Conservation (phyloP, 768 basidiomycete genomes). For the Boletus vinaceobasis region DNA sequence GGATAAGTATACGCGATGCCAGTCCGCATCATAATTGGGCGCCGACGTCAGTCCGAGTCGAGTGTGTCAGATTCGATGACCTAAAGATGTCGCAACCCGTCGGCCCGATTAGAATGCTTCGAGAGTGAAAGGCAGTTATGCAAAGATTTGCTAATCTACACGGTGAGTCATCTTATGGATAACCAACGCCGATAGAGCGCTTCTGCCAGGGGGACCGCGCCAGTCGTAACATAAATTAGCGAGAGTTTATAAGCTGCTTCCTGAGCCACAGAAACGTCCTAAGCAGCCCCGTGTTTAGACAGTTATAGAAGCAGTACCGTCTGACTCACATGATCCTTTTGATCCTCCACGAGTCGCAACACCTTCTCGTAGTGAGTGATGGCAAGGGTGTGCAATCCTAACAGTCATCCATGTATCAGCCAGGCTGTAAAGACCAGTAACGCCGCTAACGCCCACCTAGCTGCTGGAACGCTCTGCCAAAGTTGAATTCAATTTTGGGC, state of each 20-base stretch:
- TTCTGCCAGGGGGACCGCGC: constrained; percentile 68
- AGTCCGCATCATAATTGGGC: not conserved
- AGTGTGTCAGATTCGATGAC: not conserved
- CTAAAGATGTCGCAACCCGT: too few relatives aligned
- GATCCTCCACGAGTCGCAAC: constrained; percentile 60
- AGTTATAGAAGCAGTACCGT: too few relatives aligned
- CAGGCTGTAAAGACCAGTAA: not conserved
- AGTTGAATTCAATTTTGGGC: constrained; percentile 89
- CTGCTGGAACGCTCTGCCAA: constrained; percentile 56
- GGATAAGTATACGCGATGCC: not conserved
- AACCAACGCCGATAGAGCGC: constrained; percentile 75
- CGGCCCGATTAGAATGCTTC: not conserved
- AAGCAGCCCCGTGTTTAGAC: not conserved
- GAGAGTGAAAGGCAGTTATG: not conserved
- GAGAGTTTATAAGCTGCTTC: constrained; percentile 55
- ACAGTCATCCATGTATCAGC: constrained; percentile 44
- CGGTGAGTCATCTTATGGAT: constrained; percentile 60
- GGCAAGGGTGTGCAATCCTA: constrained; percentile 80
- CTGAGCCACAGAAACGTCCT: constrained; percentile 11
- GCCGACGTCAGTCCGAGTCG: not conserved
- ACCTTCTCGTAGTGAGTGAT: constrained; percentile 81
- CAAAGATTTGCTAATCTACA: not conserved
- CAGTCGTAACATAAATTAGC: constrained; percentile 75
- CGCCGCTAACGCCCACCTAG: not conserved
- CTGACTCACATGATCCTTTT: not conserved